Evolutionary conservation across 2,329 filamentous ascomycete genomes (phyloP).

Genomic region (Bretziella fagacearum): DNA sequence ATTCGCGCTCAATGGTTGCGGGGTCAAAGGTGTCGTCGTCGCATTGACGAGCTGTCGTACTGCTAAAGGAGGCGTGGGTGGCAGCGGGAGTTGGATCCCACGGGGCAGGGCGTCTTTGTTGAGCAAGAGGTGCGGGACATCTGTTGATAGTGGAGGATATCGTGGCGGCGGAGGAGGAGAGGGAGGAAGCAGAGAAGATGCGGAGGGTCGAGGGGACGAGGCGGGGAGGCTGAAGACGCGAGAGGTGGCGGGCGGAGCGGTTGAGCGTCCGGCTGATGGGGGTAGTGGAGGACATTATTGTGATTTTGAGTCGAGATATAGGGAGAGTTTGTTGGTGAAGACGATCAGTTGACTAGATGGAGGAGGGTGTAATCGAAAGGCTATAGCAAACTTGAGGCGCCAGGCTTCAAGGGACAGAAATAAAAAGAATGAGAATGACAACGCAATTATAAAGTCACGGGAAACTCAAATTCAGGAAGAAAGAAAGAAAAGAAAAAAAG

Average conservation of each 20-base stretch:
- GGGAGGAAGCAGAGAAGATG: conserved; percentile 11
- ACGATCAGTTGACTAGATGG: too few relatives aligned
- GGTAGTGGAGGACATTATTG: conserved; percentile 23
- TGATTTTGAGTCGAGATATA: background rate
- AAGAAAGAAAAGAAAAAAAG: too few relatives aligned
- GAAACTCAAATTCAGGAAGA: too few relatives aligned
- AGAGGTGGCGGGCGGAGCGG: conserved; percentile 22
- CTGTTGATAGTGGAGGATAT: background rate
- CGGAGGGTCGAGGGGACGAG: conserved; percentile 2
- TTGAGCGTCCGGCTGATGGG: conserved; percentile 26
- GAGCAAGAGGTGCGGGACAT: background rate
- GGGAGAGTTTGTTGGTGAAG: background rate
- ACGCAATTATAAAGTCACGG: too few relatives aligned
- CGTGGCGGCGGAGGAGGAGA: background rate
- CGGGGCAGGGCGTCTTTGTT: conserved; percentile 13
- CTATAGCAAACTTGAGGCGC: too few relatives aligned
- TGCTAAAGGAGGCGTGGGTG: background rate
- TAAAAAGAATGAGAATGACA: too few relatives aligned
- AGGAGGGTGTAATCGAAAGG: too few relatives aligned
- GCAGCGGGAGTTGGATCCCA: conserved; percentile 2
- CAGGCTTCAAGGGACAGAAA: too few relatives aligned
- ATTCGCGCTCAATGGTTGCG: conserved; percentile 59
- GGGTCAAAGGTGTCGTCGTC: conserved; percentile 45
- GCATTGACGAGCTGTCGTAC: conserved; percentile 18
- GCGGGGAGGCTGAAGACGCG: conserved; percentile 3